Base-by-base conservation (phyloP, 2,329 filamentous ascomycete genomes). In the Claviceps humidiphila region DNA sequence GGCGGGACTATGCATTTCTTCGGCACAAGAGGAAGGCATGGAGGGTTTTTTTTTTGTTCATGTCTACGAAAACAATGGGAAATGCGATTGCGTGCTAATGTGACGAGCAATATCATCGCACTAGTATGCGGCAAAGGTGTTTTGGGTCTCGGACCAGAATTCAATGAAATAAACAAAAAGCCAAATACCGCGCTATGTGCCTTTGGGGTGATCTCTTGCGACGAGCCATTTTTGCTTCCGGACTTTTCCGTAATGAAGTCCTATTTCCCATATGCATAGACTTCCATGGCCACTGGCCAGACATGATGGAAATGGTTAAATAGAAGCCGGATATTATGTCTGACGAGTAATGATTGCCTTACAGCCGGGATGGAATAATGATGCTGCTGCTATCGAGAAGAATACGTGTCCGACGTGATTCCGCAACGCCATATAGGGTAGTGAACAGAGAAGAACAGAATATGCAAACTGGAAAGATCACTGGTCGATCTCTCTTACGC, bases 41-140 rank as follows among this genome's bases (percentile, higher is more conserved):
- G 24, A 26, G 13, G n/a, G 16, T 6, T 37, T 44, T 50, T 48
- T 58, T 59, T 58, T 56, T 39, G 39, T 38, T 57, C 58, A 58
- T 56, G 50, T 50, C 42, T 52, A 53, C 55, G 60, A 64, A 62
- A 46, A 60, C 61, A 57, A 57, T 60, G 60, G 55, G 59, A 56
- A 26, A 37, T 49, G 47, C 51, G n/a, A 24, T 34, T 7, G 44
- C 24, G 40, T 51, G 50, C 58, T 56, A 56, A 59, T 59, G 60
- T 63, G 59, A 64, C 56, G 58, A 59, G 62, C 59, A 61, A 55
- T 60, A 59, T 61, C 61, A 54, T 65, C 66, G 67, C 65, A 66
- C 64, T 67, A 68, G 67, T 66, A 69, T 69, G 66, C 69, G 68
- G 66, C 62, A 68, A 68, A 62, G 67, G 66, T 68, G 66, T 69